phyloP scores from a whole-genome alignment of 164 flowering plant genomes.

The Macadamia integrifolia region DNA sequence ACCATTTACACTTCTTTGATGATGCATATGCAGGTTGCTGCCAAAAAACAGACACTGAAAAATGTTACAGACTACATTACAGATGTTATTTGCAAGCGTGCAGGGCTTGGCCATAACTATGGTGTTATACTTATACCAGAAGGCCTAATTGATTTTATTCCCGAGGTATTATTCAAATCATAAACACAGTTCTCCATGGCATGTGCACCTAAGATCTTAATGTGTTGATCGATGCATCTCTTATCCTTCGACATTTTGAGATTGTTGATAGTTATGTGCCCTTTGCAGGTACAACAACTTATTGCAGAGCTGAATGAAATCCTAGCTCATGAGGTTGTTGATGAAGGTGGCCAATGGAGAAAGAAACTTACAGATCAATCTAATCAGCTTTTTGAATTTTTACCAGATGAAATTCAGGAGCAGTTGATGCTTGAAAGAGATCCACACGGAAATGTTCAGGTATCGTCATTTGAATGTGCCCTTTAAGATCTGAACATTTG shows the following conservation, averaged over 20 bases:
- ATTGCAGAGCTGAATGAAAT: constrained; percentile 95
- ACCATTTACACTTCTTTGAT: neutral
- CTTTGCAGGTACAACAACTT: constrained; percentile 83
- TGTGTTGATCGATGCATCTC: neutral
- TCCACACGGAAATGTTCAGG: constrained; percentile 99
- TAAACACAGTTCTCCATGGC: neutral
- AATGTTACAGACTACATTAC: constrained; percentile 88
- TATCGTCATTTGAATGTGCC: constrained; percentile 9
- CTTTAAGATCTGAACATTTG: neutral
- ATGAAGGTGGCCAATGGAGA: constrained; percentile 87
- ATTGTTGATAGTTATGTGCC: neutral
- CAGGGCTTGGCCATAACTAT: constrained; percentile 77
- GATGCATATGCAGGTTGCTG: constrained; percentile 60
- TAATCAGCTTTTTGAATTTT: constrained; percentile 67
- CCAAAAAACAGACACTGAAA: constrained; percentile 78
- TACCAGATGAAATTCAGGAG: constrained; percentile 90
- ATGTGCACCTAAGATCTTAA: neutral
- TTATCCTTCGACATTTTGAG: neutral
- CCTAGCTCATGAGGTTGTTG: constrained; percentile 81
- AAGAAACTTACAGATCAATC: constrained; percentile 70
- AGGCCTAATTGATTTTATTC: constrained; percentile 98
- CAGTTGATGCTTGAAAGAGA: constrained; percentile 98
- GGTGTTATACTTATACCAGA: constrained; percentile 98
- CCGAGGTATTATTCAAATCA: constrained; percentile 56
- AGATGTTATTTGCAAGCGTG: constrained; percentile 76